phyloP scores from a whole-genome alignment of 2,329 filamentous ascomycete species.

The Plectosphaerella cucumerina region DNA sequence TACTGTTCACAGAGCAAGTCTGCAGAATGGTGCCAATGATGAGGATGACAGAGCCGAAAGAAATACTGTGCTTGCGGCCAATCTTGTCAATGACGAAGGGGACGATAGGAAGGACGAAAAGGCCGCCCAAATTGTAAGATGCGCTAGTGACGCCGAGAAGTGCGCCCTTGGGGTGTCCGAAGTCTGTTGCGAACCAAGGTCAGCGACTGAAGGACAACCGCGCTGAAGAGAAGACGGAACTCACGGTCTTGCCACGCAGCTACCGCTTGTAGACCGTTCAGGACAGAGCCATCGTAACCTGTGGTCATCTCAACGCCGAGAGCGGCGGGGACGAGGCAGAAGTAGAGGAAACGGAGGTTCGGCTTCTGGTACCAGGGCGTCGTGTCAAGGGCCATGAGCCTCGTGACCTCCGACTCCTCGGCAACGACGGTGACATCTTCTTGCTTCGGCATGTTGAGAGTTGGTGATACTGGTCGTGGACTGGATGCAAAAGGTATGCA shows the following conservation, averaged over 20 bases:
- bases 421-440: conserved; percentile 7
- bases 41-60: conserved; percentile 23
- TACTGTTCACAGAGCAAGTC: conserved; percentile 22
- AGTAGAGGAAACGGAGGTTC: conserved; percentile 20
- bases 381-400: conserved; percentile 10
- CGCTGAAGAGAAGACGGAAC: not conserved
- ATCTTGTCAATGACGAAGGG: conserved; percentile 24
- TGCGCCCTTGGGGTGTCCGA: conserved; percentile 24
- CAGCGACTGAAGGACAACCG: not conserved
- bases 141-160: conserved; percentile 27
- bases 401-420: conserved; percentile 9
- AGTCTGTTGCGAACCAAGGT: conserved; percentile 11
- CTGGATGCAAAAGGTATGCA: not conserved
- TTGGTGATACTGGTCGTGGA: conserved; percentile 4
- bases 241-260: conserved; percentile 30
- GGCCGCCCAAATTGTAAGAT: conserved; percentile 45
- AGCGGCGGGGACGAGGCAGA: conserved; percentile 24
- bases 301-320: conserved; percentile 34
- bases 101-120: conserved; percentile 20
- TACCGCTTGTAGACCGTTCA: conserved; percentile 42
- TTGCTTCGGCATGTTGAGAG: conserved; percentile 6
- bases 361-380: conserved; percentile 16
- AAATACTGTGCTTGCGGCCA: conserved; percentile 25
- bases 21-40: conserved; percentile 22
- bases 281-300: conserved; percentile 44